Base-by-base conservation (phyloP, 129 eudicot species). In the Deinandra increscens region DNA sequence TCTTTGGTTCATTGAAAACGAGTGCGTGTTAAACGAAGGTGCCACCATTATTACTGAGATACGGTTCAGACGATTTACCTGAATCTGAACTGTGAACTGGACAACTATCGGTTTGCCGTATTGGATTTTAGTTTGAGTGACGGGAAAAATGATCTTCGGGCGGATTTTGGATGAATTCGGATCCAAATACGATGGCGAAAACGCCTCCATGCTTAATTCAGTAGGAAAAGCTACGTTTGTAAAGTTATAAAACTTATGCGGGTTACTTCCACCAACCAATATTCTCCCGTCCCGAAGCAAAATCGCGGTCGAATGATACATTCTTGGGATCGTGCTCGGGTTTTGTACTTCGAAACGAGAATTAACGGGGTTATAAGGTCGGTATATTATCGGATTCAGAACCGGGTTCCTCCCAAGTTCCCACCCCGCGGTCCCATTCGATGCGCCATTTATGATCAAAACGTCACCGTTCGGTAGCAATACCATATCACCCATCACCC, bases 1-100 rank as follows among this genome's bases (percentile, higher is more conserved):
- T 65, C 98, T 82, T 64, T 88, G 98, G 51, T 87, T 91, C 97
- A 91, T 91, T 4, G 91, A 83, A 76, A 75, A 86, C 6, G 97
- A 84, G 68, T 92, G 98, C 0, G 98, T 92, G 18, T 66, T 81
- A 61, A 92, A 92, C 4, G 95, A 41, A 11, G 98, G 98, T 51
- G 86, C 72, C 4, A 88, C 74, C 85, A 92, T 81, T 7, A 84
- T 84, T 1, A 86, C 89, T 39, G 42, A 56, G 1, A 88, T 34
- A 70, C 37, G 17, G 43, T 42, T 51, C 19, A 9, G 33, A n/a
- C n/a, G n/a, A 9, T 81, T 65, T 1, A 88, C 58, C 31, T 12
- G 4, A 9, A 73, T 83, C 7, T 72, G 31, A 29, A 75, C 64
- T 0, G 75, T 54, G 66, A 88, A 92, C 36, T 76, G 77, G 2